phyloP scores from a whole-genome alignment of 768 basidiomycete genomes.

The Psilocybe sp. region DNA sequence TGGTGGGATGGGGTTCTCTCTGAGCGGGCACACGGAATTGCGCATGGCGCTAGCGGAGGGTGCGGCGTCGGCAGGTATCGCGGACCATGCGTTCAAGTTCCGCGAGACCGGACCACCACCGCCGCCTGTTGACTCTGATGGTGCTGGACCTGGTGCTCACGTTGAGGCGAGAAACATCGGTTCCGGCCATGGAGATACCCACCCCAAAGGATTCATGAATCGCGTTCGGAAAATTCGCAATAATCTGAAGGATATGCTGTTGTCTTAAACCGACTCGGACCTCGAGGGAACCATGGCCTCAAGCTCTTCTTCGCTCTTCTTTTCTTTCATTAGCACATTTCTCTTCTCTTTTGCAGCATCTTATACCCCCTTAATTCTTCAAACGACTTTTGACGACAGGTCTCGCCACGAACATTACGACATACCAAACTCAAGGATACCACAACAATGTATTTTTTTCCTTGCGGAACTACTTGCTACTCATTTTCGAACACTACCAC shows the following conservation, averaged over 20 bases:
- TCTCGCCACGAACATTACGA: too few species aligned
- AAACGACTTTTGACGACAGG: too few species aligned
- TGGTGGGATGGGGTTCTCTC: conserved; percentile 42
- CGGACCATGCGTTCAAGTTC: conserved; percentile 11
- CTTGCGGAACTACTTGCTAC: too few species aligned
- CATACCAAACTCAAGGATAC: too few species aligned
- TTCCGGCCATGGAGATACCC: background rate
- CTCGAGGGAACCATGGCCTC: too few species aligned
- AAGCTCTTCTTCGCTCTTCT: background rate
- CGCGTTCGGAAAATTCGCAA: conserved; percentile 28
- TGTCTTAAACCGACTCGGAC: conserved; percentile 9
- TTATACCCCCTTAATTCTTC: too few species aligned
- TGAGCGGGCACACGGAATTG: conserved; percentile 60
- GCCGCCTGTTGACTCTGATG: background rate
- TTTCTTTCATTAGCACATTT: background rate
- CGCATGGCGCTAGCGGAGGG: conserved; percentile 44
- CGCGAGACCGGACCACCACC: conserved; percentile 8
- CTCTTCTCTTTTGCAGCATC: background rate
- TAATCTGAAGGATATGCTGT: conserved; percentile 31
- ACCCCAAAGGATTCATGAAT: conserved; percentile 17
- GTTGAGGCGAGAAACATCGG: background rate
- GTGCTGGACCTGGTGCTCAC: background rate
- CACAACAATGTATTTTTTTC: too few species aligned
- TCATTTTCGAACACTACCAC: too few species aligned
- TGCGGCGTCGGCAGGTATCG: conserved; percentile 2